Conservation (phyloP, 129 eudicot genomes). For the Artemisia argyi region DNA sequence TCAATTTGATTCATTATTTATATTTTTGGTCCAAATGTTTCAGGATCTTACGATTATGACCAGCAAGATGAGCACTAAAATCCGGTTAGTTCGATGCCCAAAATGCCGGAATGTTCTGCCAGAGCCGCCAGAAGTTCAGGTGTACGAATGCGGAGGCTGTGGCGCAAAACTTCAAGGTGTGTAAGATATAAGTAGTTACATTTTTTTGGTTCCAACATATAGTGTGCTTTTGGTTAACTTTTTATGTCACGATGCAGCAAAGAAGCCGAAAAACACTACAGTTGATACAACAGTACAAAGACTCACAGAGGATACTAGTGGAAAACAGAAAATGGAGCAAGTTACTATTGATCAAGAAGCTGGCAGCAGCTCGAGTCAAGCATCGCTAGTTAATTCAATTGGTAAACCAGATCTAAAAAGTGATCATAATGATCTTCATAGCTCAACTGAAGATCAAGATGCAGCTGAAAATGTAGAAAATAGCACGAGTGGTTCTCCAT, state of each 20-base stretch:
- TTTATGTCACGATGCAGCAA: constrained; percentile 48
- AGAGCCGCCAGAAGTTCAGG: constrained; percentile 46
- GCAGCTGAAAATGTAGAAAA: constrained; percentile 39
- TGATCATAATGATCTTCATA: constrained; percentile 14
- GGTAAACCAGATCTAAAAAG: constrained; percentile 23
- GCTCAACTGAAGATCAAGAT: constrained; percentile 16
- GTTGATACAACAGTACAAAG: constrained; percentile 11
- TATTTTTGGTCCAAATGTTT: constrained; percentile 15
- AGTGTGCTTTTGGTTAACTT: neutral
- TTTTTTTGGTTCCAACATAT: constrained; percentile 8
- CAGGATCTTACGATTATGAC: constrained; percentile 23
- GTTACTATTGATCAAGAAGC: constrained; percentile 32
- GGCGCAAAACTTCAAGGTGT: constrained; percentile 61
- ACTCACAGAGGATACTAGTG: constrained; percentile 15
- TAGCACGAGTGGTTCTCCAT: constrained; percentile 12
- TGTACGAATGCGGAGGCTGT: constrained; percentile 75
- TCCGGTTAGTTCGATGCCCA: constrained; percentile 67
- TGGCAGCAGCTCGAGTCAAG: constrained; percentile 37
- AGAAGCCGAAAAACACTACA: constrained; percentile 35
- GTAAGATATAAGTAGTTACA: neutral
- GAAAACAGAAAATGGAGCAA: constrained; percentile 25
- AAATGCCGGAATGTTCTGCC: constrained; percentile 49
- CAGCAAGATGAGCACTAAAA: constrained; percentile 26
- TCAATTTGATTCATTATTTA: constrained; percentile 21
- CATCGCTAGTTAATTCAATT: neutral